Evolutionary conservation across 768 basidiomycete genomes (phyloP), one percentile per base, ranked within the genome.

Genomic region (Tephrocybe sp.): DNA sequence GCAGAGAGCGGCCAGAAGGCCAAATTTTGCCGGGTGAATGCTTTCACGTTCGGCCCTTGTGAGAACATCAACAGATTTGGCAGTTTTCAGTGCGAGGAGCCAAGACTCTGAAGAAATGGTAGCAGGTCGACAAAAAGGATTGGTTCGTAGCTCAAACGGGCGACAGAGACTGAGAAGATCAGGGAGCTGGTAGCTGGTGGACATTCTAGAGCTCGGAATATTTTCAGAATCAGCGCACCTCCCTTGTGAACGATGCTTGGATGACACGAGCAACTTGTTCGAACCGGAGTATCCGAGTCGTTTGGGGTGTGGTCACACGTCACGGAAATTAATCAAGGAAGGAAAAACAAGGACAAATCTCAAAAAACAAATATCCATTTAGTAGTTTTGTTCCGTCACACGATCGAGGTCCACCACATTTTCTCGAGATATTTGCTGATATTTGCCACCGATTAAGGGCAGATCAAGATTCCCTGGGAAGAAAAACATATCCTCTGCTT

Each of bases 1-100:
- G 57, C 81, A 83, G 1, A 83, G 69, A 1, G 80, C 70, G 1
- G 79, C 80, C 23, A 84, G 69, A 19, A 87, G 65, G 1, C 81
- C 82, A 18, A 65, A 53, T 57, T 71, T 72, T 18, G 57, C 58
- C 9, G 66, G 50, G 16, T 46, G 57, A 25, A 71, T 57, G 31
- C 49, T 46, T 10, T 53, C 54, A 5, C 61, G 64, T 50, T 73
- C 72, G 23, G 31, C 29, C 6, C 61, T 47, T 42, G 59, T 57
- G 31, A 71, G 61, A 41, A 60, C 47, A 40, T 54, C 40, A 37
- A 22, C 37, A 27, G 13, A 34, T 23, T 52, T 42, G 43, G 34
- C 46, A 21, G 40, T 58, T 53, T 52, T 54, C 45, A 53, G 45
- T 3, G 52, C 49, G 21, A 66, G 50, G 48, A 71, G 64, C 54